Conservation (phyloP, 305 asterid species). For the Ilex paraguariensis region DNA sequence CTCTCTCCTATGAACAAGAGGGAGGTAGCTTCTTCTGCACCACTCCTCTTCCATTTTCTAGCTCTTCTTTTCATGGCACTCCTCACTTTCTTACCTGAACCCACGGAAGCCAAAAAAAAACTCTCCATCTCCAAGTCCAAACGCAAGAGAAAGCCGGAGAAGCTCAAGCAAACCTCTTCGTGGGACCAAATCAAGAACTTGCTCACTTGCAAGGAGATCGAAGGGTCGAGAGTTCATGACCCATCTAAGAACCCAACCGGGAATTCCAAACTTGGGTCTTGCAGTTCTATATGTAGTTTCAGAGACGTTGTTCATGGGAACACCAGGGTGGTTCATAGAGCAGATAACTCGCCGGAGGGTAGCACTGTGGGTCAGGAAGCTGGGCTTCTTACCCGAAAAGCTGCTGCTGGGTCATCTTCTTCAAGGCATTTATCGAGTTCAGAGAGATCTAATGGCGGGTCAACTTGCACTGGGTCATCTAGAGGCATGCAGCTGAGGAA, state of each 20-base stretch:
- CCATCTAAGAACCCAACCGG: conserved; percentile 38
- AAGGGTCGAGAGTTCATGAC: conserved; percentile 53
- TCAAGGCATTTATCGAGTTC: conserved; percentile 33
- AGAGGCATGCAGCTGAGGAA: conserved; percentile 72
- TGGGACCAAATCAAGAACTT: conserved; percentile 88
- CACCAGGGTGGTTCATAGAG: conserved; percentile 66
- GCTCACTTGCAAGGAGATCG: conserved; percentile 65
- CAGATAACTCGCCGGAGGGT: conserved; percentile 71
- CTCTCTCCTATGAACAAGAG: conserved; percentile 36
- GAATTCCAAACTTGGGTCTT: conserved; percentile 26
- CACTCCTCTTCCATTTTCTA: conserved; percentile 30
- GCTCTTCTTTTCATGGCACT: conserved; percentile 59
- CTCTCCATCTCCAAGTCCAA: conserved; percentile 15
- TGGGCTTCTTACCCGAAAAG: conserved; percentile 45
- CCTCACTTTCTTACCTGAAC: conserved; percentile 43
- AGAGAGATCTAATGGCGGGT: conserved; percentile 24
- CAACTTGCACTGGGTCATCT: conserved; percentile 26
- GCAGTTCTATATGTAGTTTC: conserved; percentile 59
- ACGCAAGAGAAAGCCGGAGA: conserved; percentile 31
- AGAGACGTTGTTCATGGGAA: conserved; percentile 52
- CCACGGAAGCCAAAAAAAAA: conserved; percentile 19
- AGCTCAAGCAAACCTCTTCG: conserved; percentile 34
- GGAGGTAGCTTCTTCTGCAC: conserved; percentile 14
- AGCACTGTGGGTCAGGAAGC: conserved; percentile 52
- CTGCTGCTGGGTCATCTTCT: conserved; percentile 32